Conservation (phyloP, 2,329 filamentous ascomycete genomes). For the Scolecobasidium constrictum region DNA sequence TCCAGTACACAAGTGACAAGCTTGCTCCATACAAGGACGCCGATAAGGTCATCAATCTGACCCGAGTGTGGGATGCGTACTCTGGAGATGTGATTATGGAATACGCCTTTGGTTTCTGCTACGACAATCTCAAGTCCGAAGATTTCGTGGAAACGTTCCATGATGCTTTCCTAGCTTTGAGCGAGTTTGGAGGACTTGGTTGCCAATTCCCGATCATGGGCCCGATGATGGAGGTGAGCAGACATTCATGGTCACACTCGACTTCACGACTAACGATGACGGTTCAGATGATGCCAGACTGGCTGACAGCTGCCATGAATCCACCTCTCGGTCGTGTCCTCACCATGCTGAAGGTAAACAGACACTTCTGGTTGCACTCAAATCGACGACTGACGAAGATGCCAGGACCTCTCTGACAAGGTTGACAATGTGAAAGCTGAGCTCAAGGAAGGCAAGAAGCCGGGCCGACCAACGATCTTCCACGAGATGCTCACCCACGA, state of each 20-base stretch:
- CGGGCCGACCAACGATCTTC: slow-evolving; percentile 7
- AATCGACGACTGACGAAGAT: too few relatives aligned
- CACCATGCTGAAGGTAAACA: too few relatives aligned
- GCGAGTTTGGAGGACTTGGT: slow-evolving; percentile 8
- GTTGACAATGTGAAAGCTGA: background rate
- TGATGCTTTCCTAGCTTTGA: slow-evolving; percentile 8
- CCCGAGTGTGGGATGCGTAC: slow-evolving; percentile 7
- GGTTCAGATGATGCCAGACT: slow-evolving; percentile 4
- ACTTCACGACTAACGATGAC: too few relatives aligned
- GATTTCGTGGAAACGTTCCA: slow-evolving; percentile 9
- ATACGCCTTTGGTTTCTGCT: slow-evolving; percentile 7
- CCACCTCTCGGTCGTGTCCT: slow-evolving; percentile 2
- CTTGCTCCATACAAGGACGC: background rate
- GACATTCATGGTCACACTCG: background rate
- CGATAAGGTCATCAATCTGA: slow-evolving; percentile 1
- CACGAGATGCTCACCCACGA: slow-evolving; percentile 8
- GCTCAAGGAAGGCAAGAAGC: background rate
- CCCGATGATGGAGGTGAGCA: slow-evolving; percentile 2
- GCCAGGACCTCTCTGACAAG: background rate
- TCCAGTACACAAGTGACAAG: slow-evolving; percentile 6
- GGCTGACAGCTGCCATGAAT: background rate
- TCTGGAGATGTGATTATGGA: slow-evolving; percentile 7
- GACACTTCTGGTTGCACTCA: too few relatives aligned
- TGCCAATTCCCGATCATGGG: slow-evolving; percentile 7
- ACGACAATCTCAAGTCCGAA: slow-evolving; percentile 3